Base-by-base conservation (phyloP, 768 basidiomycete species). In the Psilocybe tampanensis region DNA sequence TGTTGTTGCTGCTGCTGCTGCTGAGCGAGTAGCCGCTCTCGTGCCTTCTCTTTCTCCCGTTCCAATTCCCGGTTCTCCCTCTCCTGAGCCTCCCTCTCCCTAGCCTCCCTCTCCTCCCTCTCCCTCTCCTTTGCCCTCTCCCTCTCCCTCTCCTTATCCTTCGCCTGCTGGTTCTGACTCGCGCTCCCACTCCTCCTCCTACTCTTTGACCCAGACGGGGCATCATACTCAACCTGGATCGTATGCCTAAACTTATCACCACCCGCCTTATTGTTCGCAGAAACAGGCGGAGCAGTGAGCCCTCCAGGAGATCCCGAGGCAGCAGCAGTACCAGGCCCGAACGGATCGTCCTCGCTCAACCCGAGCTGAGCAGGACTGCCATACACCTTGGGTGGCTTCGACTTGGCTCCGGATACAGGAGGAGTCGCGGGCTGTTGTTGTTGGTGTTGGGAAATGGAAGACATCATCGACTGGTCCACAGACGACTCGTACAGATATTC, bases 191-290 rank as follows among this genome's bases (percentile, higher is more conserved):
- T 63, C 63, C 45, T 76, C 72, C 42, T 74, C 71, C 69, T 74
- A 60, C 61, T 70, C 62, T 70, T 70, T 23, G 68, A 52, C 50
- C 65, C 70, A 64, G 64, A 59, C 56, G 81, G 81, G 54, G 88
- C 87, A 55, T 89, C 90, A 65, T 98, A 98, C 72, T 99, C 97
- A 57, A 98, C 90, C 71, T 98, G 97, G 45, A 98, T 92, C 9
- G 97, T 98, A 72, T 98, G 95, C 47, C 94, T 79, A 71, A 90
- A 88, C 52, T 67, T 68, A 55, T 66, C 66, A 17, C 67, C 66
- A 33, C 79, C 79, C 2, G 73, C 74, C 22, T 52, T 52, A 12
- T 9, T 24, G 26, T 19, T 19, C 7, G 12, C 41, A 2, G 51
- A 3, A 13, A 24, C 52, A 19, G 24, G 42, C 11, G 41, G 52